Evolutionary conservation across 805 yeast species (phyloP).

Genomic region (Brettanomyces nanus): DNA sequence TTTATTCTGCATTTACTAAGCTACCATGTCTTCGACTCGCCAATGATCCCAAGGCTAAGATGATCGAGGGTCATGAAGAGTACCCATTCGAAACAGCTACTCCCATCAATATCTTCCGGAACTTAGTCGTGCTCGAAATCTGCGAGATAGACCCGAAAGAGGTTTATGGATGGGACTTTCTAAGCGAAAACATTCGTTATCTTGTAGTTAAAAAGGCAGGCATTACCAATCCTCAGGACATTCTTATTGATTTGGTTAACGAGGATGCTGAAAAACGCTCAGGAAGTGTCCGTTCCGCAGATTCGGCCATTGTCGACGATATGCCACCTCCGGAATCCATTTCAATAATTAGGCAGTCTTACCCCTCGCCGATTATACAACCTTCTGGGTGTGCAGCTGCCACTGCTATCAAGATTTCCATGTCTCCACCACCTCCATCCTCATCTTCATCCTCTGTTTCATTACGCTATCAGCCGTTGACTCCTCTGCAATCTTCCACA

Average conservation of each 20-base stretch:
- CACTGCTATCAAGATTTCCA: not conserved
- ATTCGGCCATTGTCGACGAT: conserved; percentile 8
- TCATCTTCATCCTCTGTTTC: conserved; percentile 6
- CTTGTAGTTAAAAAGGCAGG: conserved; percentile 45
- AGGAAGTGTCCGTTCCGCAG: conserved; percentile 12
- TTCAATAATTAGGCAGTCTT: not conserved
- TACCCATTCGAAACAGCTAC: conserved; percentile 66
- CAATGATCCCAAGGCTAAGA: conserved; percentile 49
- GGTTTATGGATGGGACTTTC: conserved; percentile 54
- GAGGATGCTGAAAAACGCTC: conserved; percentile 36
- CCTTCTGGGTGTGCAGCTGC: not conserved
- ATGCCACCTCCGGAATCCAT: not conserved
- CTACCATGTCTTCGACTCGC: conserved; percentile 55
- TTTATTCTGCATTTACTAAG: conserved; percentile 57
- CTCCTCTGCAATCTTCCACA: not conserved
- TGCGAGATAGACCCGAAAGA: conserved; percentile 56
- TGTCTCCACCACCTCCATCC: conserved; percentile 4
- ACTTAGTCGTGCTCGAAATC: conserved; percentile 52
- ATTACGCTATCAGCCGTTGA: not conserved
- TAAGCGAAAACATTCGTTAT: conserved; percentile 47
- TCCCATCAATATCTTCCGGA: conserved; percentile 54
- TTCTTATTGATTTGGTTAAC: conserved; percentile 42
- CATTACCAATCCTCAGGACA: conserved; percentile 43
- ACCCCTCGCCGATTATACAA: conserved; percentile 5
- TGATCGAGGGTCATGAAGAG: conserved; percentile 57